phyloP scores from a whole-genome alignment of 2,329 filamentous ascomycete species.

The Colletotrichum spinosum region DNA sequence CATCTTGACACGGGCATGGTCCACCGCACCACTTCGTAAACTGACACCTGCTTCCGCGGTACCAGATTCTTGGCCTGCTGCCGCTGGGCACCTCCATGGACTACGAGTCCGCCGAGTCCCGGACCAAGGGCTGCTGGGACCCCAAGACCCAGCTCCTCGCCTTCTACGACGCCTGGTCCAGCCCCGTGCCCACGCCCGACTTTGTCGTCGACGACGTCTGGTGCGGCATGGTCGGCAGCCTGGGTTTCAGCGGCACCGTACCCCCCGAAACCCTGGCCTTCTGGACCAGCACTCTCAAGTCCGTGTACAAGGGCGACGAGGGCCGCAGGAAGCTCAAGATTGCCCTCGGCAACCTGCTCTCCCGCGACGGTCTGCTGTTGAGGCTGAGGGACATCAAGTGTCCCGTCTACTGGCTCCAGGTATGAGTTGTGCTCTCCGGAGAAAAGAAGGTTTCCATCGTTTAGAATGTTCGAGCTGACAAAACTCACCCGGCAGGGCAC shows the following conservation, averaged over 20 bases:
- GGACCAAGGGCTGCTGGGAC: constrained; percentile 62
- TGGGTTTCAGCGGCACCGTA: constrained; percentile 59
- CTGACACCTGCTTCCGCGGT: too few species aligned
- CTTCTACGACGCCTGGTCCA: constrained; percentile 57
- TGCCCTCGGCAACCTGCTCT: constrained; percentile 56
- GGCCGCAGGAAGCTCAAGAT: constrained; percentile 61
- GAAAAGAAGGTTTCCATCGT: too few species aligned
- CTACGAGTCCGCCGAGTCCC: constrained; percentile 59
- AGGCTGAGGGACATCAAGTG: constrained; percentile 60
- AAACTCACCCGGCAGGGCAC: constrained; percentile 51
- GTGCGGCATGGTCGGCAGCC: constrained; percentile 55
- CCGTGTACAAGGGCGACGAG: constrained; percentile 61
- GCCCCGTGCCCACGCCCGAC: constrained; percentile 52
- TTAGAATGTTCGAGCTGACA: neutral
- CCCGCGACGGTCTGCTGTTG: constrained; percentile 60
- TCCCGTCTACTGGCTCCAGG: constrained; percentile 65
- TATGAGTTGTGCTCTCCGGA: constrained; percentile 41
- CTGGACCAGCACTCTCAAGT: constrained; percentile 59
- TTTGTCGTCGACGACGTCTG: constrained; percentile 61
- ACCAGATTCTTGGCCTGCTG: constrained; percentile 59
- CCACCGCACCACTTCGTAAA: too few species aligned
- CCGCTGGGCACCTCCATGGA: constrained; percentile 65
- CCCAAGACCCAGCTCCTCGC: constrained; percentile 53
- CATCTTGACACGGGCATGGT: too few species aligned
- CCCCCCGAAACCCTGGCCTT: constrained; percentile 52